Base-by-base conservation (phyloP, 2,329 filamentous ascomycete species). In the Pezicula rhizophila region DNA sequence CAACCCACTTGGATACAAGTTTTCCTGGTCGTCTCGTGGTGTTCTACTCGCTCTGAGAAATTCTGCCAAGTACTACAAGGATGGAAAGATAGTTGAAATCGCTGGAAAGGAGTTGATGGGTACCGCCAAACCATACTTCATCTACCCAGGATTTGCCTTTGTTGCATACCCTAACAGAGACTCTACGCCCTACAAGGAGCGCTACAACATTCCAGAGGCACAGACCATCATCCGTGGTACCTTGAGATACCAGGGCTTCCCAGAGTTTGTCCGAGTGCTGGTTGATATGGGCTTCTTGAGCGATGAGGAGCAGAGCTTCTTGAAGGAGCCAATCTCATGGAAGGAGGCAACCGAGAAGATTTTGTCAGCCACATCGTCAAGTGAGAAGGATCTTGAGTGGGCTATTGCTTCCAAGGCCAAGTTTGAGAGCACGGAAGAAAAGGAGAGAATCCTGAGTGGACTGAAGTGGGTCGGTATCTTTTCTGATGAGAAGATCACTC, bases 161-260 rank as follows among this genome's bases (percentile, higher is more conserved):
- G 90, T 96, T 58, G 89, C 86, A 38, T 97, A 97, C 72, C 87
- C 87, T 50, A 97, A 97, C 81, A 79, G 91, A 60, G 91, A 97
- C 71, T 91, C 84, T 17, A 93, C 88, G 14, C 77, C 80, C 8
- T 97, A 93, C 81, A 84, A 82, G 65, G 85, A 95, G 76, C 82
- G 88, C 54, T 96, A 96, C 79, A 72, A 81, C 69, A 96, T 96
- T 64, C 90, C 91, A 45, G 92, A 97, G 74, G 89, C 89, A 12
- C 71, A 95, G 70, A 96, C 88, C 45, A 81, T 96, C 61, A 76
- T 96, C 66, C 80, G 89, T 45, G 88, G 87, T 54, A 95, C 90
- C 26, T 79, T 96, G 33, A 78, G 92, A 57, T 97, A 93, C 75
- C 77, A 81, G 57, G 90, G 92, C 40, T 96, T 96, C 79, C 90